Evolutionary conservation across 345 rosid genomes (phyloP), one percentile per base, ranked within the genome.

Genomic region (Eucalyptus polybractea): DNA sequence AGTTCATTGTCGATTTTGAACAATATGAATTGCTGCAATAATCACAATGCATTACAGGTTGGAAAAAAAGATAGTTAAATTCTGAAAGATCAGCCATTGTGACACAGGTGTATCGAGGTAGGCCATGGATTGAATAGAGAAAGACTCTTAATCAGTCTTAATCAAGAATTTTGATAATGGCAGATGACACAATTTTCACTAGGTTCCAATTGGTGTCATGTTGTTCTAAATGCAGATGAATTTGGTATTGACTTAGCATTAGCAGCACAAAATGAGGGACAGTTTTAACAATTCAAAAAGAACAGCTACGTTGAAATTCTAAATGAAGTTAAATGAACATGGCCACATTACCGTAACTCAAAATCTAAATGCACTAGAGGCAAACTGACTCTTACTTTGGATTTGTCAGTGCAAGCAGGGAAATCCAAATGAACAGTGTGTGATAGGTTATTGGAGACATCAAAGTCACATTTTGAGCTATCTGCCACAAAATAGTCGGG

Each of bases 1-100:
- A 89, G 85, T 89, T 76, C 92, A 92, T 94, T 89, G 65, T 93
- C 96, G 92, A 98, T 91, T 90, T 92, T 94, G 92, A 97, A 95
- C 89, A 90, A 90, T 50, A 95, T 90, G 54, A 87, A 89, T 80
- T 90, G 90, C 99, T 97, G 97, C 97, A 92, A 87, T 65, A 33
- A 87, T 83, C 47, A 5, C 45, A 90, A 90, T 24, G 56, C 92
- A 86, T 91, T 50, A 76, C 85, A 22, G 85, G 47, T 76, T 22
- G 47, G 47, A 14, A 76, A 19, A 76, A 76, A 76, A 37, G 27
- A 40, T 22, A 19, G 27, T 40, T 76, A 76, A 42, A 37, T 76
- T 21, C 47, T 3, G 2, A 76, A 76, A 76, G 47, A 58, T 25
- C 65, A 58, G 65, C 65, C 3, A 13, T 58, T 27, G 65, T 25